A percentile compares a stretch with the other conserved stretches of the same genome.
These are phyloP conservation scores for Lichenothelia convexa DNA, from an alignment of 495 filamentous ascomycete genomes.

Conservation along the genomic window DNA sequence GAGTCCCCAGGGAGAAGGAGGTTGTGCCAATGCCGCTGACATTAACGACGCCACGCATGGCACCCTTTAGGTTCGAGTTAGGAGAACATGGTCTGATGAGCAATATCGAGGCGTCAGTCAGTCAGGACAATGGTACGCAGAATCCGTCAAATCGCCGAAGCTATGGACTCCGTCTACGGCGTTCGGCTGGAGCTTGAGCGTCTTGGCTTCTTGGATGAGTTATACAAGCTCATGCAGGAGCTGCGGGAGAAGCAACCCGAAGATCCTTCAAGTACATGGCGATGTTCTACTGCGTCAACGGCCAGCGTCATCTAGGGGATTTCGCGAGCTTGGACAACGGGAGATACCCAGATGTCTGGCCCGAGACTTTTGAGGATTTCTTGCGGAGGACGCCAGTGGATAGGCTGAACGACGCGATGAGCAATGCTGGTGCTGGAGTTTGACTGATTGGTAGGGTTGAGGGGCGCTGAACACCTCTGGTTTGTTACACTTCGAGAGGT, in stretches of 20 bases:
- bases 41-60: too few species aligned
- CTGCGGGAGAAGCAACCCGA: constrained; percentile 9
- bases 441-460: too few species aligned
- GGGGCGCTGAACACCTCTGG: too few species aligned
- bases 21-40: too few species aligned
- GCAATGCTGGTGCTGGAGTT: too few species aligned
- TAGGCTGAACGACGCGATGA: too few species aligned
- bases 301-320: constrained; percentile 12
- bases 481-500: too few species aligned
- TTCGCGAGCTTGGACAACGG: constrained; percentile 11
- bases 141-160: constrained; percentile 15
- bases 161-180: constrained; percentile 16
- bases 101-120: too few species aligned
- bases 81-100: too few species aligned
- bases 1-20: too few species aligned
- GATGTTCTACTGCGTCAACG: constrained; percentile 14
- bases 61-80: too few species aligned
- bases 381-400: background rate
- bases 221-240: constrained; percentile 20
- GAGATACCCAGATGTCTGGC: constrained; percentile 20
- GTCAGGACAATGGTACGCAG: too few species aligned
- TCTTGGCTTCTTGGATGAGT: constrained; percentile 18
- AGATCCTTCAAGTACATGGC: constrained; percentile 5
- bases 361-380: constrained; percentile 5
- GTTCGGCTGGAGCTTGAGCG: constrained; percentile 17